Percentiles rank a stretch among this genome's conserved stretches.
Evolutionary conservation across 1,139 yeast genomes (phyloP).

Genomic region (Petasospora rhodanensis): DNA sequence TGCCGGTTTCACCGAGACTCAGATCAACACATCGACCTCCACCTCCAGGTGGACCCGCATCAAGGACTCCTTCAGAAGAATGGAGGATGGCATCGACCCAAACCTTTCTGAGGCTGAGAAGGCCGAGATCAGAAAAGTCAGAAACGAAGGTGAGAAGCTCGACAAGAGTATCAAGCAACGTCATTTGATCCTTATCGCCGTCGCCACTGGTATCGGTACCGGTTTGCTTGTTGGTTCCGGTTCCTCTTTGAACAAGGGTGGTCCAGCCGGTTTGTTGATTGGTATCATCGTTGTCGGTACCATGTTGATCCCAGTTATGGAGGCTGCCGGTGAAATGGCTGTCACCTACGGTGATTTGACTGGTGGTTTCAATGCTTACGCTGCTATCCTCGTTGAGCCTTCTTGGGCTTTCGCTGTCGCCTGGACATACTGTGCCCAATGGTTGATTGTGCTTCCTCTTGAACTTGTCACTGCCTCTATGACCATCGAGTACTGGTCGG

Average conservation of each 20-base stretch:
- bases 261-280: conserved; percentile 72
- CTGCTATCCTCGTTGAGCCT: conserved; percentile 60
- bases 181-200: conserved; percentile 65
- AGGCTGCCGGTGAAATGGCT: conserved; percentile 83
- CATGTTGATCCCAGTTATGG: conserved; percentile 70
- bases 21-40: conserved; percentile 4
- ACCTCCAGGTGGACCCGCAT: conserved; percentile 35
- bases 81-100: conserved; percentile 61
- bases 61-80: conserved; percentile 54
- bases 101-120: conserved; percentile 61
- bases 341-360: conserved; percentile 67
- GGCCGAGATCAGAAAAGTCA: conserved; percentile 20
- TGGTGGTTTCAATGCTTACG: conserved; percentile 74
- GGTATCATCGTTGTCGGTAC: conserved; percentile 68
- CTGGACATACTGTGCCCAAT: conserved; percentile 77
- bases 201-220: conserved; percentile 84
- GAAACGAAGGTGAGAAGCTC: conserved; percentile 30
- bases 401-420: conserved; percentile 79
- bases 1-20: conserved; percentile 17
- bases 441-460: conserved; percentile 72
- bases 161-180: conserved; percentile 47
- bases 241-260: conserved; percentile 60
- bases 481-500: conserved; percentile 62
- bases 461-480: conserved; percentile 77
- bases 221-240: conserved; percentile 78